phyloP scores from a whole-genome alignment of 257 asterid species.

The Solanum medicagineum region DNA sequence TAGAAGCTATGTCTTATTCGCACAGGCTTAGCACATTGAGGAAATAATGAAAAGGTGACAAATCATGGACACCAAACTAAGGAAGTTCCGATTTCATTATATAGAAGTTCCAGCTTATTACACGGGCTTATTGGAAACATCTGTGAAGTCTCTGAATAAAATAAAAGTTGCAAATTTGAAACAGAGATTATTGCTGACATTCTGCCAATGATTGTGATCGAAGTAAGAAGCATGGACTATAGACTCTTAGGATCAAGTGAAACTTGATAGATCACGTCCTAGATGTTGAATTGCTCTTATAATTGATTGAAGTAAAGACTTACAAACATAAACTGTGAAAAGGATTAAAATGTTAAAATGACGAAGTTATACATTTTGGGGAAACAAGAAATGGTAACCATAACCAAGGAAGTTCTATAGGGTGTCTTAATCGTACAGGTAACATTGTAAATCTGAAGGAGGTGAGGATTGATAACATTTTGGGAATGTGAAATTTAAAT shows the following conservation, averaged over 20 bases:
- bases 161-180: neutral
- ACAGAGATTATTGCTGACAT: neutral
- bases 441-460: neutral
- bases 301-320: neutral
- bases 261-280: neutral
- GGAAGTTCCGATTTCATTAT: too few relatives aligned
- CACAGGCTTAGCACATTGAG: neutral
- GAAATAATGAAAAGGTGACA: too few relatives aligned
- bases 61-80: too few relatives aligned
- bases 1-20: neutral
- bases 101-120: too few relatives aligned
- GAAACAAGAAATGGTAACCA: neutral
- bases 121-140: neutral
- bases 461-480: neutral
- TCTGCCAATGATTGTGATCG: neutral
- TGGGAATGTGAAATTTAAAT: neutral
- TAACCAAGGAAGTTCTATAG: neutral
- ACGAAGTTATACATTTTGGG: neutral
- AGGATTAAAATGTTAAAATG: neutral
- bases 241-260: neutral
- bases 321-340: neutral
- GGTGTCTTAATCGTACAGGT: neutral
- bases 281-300: neutral
- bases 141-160: neutral
- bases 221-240: neutral